Base-by-base conservation (phyloP, 768 basidiomycete species). In the Mycena venus region DNA sequence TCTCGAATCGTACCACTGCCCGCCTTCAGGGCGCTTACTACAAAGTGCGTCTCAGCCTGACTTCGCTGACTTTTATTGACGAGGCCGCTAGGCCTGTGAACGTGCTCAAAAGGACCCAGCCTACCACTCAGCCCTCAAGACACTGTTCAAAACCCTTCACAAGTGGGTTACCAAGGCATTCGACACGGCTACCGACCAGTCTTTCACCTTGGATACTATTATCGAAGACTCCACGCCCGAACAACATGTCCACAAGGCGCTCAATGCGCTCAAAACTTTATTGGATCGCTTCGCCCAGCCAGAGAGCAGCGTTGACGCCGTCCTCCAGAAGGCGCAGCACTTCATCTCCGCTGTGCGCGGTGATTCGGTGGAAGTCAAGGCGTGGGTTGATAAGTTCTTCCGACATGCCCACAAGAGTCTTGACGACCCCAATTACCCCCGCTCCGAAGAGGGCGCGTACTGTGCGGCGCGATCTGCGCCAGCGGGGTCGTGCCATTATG, bases 31-130 rank as follows among this genome's bases (percentile, higher is more conserved):
- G 88, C 25, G 89, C 91, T 0, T 90, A 89, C 65, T 81, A 87
- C 70, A 87, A 88, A 82, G 93, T 91, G 58, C 14, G 83, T 76
- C 19, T 32, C 19, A n/a, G 15, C 11, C 7, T 10, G 9, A 4
- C 12, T 2, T 23, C 49, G 23, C 5, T 25, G 32, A n/a, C 11
- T 40, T 38, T 11, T 32, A 21, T 36, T 75, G 34, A 68, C 11
- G 17, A 4, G 27, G 6, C 11, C 14, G 1, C 1, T 66, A 93
- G 94, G 86, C 94, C 10, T 90, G 88, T 76, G 90, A 92, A 66
- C 90, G 91, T 31, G 92, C 92, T 2, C 91, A 91, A 73, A 85
- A 86, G 11, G 91, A 94, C 75, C 83, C 88, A 8, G 85, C 88
- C 11, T 95, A 94, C 71, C 88, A 88, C 64, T 82, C 86, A 2